Base-by-base conservation (phyloP, 1,284 basidiomycete genomes). In the Fomitopsis palustris region DNA sequence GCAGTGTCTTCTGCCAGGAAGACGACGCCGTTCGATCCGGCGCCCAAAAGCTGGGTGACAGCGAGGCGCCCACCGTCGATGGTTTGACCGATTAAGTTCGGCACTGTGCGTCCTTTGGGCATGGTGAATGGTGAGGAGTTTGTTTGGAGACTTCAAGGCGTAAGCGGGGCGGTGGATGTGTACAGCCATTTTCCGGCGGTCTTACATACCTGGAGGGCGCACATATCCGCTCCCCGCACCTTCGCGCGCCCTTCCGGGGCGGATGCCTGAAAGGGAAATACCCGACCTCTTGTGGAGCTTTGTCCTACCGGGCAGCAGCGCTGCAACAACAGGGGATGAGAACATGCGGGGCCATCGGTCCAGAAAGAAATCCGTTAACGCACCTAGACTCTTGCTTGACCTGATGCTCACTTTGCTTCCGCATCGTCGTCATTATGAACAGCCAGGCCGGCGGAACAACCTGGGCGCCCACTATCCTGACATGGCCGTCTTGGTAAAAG, bases 1-100 rank as follows among this genome's bases (percentile, higher is more conserved):
- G 74, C 75, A 31, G 74, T 76, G 71, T 90, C 90, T 55, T 88
- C 77, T n/a, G 91, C 93, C 61, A 88, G 88, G 75, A 95, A 97
- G 43, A 96, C 94, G 65, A 96, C 89, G 61, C 95, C 96, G 71
- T 96, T 96, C 3, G 94, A 93, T 43, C 95, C 95, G 38, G 92
- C 82, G 52, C 95, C 96, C 51, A 98, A 83, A 53, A 94, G 83
- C 63, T 89, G 84, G 64, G 91, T 83, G 65, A 96, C 87, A 74
- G 92, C 85, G 62, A 96, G 83, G 42, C 85, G 80, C 61, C 85
- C 88, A 64, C 83, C 79, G 78, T 92, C 89, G 74, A 94, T 88
- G 70, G 81, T 77, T 56, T 85, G 85, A 56, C 87, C 87, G 64
- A 86, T 61, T n/a, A 72, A 65, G 56, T 63, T 62, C 38, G 62